phyloP scores from a whole-genome alignment of 2,329 filamentous ascomycete species.

The Aspergillus neoniger region DNA sequence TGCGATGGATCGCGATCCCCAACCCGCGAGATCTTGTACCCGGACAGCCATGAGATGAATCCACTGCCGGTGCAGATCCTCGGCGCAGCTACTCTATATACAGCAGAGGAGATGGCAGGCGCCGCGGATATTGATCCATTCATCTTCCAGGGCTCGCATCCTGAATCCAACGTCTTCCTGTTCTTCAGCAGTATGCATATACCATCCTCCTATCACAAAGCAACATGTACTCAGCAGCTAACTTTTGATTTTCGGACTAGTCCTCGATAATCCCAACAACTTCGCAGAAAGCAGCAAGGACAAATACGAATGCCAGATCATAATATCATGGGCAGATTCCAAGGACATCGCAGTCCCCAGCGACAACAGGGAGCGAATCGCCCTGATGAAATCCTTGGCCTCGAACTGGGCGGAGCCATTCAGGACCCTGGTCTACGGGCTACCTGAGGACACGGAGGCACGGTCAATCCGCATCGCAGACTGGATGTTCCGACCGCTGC shows the following conservation, averaged over 20 bases:
- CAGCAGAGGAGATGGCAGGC: constrained; percentile 44
- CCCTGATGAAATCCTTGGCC: constrained; percentile 49
- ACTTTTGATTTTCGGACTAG: constrained; percentile 24
- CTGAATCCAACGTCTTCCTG: constrained; percentile 53
- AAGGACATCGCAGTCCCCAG: constrained; percentile 45
- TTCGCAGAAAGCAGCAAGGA: constrained; percentile 32
- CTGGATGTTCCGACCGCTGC: constrained; percentile 45
- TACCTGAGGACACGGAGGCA: constrained; percentile 47
- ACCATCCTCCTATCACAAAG: not conserved
- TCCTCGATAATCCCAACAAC: constrained; percentile 54
- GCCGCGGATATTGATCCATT: constrained; percentile 55
- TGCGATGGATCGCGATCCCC: constrained; percentile 55
- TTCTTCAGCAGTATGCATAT: constrained; percentile 53
- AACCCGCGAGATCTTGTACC: constrained; percentile 39
- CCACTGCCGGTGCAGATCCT: constrained; percentile 54
- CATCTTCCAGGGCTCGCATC: constrained; percentile 58
- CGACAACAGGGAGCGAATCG: constrained; percentile 41
- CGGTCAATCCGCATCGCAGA: constrained; percentile 53
- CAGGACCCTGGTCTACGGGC: constrained; percentile 42
- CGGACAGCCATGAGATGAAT: constrained; percentile 32
- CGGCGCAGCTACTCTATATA: constrained; percentile 49
- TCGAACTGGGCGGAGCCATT: constrained; percentile 55
- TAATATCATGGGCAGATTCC: constrained; percentile 53
- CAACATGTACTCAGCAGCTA: not conserved
- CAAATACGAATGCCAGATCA: constrained; percentile 52